Conservation (phyloP, 352 stramenopile species). For the Phytopythium delawarense region DNA sequence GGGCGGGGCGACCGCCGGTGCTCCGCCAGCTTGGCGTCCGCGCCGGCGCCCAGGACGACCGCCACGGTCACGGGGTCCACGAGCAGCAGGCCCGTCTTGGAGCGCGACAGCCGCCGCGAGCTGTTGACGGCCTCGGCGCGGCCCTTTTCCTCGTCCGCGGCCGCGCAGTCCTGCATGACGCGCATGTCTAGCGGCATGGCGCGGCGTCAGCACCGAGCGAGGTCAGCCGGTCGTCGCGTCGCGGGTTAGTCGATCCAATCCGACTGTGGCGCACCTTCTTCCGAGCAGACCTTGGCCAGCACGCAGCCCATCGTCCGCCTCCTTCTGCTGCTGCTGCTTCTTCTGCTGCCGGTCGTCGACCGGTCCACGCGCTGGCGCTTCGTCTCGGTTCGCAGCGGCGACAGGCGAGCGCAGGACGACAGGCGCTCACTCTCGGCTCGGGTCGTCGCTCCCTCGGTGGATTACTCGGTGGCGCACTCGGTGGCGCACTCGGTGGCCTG, state of each 20-base stretch:
- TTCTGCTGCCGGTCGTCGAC: neutral
- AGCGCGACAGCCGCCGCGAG: conserved; percentile 24
- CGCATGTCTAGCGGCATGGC: conserved; percentile 14
- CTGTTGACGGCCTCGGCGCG: conserved; percentile 1
- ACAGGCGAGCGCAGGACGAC: no score
- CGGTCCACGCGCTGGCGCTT: neutral
- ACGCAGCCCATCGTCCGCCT: conserved; percentile 43
- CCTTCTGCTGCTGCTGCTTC: neutral
- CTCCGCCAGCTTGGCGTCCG: conserved; percentile 6
- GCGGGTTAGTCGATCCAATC: neutral
- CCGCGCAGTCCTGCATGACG: conserved; percentile 16
- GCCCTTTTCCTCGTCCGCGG: conserved; percentile 11
- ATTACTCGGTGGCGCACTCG: no score
- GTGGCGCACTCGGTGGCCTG: no score
- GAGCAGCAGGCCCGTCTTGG: conserved; percentile 36
- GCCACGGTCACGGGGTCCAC: conserved; percentile 20
- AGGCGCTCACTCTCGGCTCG: neutral
- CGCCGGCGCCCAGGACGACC: neutral
- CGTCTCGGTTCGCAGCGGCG: no score
- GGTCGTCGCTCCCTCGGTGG: neutral
- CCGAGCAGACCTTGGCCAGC: conserved; percentile 40
- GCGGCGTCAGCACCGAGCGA: conserved; percentile 3
- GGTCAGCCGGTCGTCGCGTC: conserved; percentile 1
- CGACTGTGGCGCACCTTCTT: conserved; percentile 26
- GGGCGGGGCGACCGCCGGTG: conserved; percentile 3